Conservation (phyloP, 1,139 yeast genomes). For the Kurtzmaniella quercitrusa region DNA sequence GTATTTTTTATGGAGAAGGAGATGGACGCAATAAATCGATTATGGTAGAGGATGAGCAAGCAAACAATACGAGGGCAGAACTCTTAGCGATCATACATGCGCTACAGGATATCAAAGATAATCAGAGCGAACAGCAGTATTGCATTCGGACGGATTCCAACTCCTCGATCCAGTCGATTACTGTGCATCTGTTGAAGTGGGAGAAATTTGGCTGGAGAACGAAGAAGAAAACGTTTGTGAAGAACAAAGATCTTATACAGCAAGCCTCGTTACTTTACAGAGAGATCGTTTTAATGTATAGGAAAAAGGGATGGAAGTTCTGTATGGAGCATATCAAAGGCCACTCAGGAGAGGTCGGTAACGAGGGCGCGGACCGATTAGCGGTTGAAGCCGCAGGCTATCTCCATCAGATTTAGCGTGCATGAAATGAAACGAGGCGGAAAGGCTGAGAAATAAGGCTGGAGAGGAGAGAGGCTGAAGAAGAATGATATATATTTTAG, state of each 20-base stretch:
- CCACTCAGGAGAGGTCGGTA: constrained; percentile 67
- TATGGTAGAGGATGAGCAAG: not conserved
- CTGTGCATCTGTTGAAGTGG: constrained; percentile 54
- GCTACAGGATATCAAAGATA: constrained; percentile 25
- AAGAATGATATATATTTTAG: too few relatives aligned
- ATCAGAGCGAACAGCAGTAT: constrained; percentile 11
- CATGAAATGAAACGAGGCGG: too few relatives aligned
- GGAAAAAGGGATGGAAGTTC: constrained; percentile 26
- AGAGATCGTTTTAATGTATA: constrained; percentile 24
- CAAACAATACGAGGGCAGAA: constrained; percentile 84
- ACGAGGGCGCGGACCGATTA: constrained; percentile 70
- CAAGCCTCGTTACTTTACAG: constrained; percentile 20
- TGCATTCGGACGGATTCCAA: constrained; percentile 53
- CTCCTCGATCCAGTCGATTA: constrained; percentile 47
- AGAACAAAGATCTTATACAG: constrained; percentile 49
- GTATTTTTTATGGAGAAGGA: constrained; percentile 60
- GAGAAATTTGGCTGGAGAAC: constrained; percentile 48
- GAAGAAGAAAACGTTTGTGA: constrained; percentile 39
- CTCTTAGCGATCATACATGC: constrained; percentile 63
- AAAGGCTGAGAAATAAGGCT: too few relatives aligned
- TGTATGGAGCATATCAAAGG: constrained; percentile 62
- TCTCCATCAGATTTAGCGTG: not conserved
- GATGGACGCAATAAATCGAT: constrained; percentile 42
- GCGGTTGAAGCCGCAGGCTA: constrained; percentile 36
- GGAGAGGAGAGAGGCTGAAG: too few relatives aligned